Evolutionary conservation across 2,329 filamentous ascomycete genomes (phyloP), one percentile per base, ranked within the genome.

Genomic region (Bipolaris cookei): DNA sequence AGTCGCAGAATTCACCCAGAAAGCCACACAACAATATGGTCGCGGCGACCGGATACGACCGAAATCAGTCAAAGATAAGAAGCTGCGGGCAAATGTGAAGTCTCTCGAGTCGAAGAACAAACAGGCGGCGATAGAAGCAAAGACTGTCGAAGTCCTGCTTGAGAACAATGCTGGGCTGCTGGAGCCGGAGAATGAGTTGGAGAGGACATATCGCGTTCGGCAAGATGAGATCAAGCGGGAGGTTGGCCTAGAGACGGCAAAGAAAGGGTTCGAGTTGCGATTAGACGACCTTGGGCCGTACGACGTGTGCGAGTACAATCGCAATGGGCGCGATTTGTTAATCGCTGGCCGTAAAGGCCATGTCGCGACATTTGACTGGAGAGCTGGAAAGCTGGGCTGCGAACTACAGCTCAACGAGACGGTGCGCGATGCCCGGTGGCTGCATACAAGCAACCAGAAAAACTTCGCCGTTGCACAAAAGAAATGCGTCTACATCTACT

Each of bases 401-500:
- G 95, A 99, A 76, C 71, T 98, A 62, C 92, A 99, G 74, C 82
- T 99, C 61, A 87, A 88, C 48, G 95, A 99, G 81, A 98, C 92
- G 0, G 84, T 98, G 11, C 84, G 94, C 50, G 94, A 97, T 78
- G 89, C 90, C 23, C 89, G 88, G 72, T 99, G 92, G 90, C 83
- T 98, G 68, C 92, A 97, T 79, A 61, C 64, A 20, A 70, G 67
- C 61, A 97, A 97, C 75, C 93, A 95, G 76, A 92, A 97, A 73
- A 90, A 87, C 78, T 97, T 98, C 78, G 94, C 94, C 0, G 92
- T 97, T 11, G 92, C 95, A 42, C 94, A 99, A 79, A 97, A 97
- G 82, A 95, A 94, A 78, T 90, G 95, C 67, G 91, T 95, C 63
- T 99, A 97, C 80, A 97, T 99, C 64, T 99, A 99, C 80, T 95